phyloP scores from a whole-genome alignment of 331 rosid species.

The Telfairia occidentalis region DNA sequence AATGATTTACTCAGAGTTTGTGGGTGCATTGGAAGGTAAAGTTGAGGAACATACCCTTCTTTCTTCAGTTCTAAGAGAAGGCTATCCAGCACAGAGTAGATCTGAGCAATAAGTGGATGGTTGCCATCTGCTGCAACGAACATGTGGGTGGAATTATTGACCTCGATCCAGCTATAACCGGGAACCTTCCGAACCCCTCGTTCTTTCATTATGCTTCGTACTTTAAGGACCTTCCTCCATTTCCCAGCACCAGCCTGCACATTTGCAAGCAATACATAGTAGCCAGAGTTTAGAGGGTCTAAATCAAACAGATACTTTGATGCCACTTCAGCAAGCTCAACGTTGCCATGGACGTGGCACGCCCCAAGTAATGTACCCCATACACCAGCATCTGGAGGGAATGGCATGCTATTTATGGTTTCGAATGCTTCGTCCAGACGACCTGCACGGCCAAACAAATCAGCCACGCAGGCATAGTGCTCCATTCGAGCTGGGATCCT shows the following conservation, averaged over 20 bases:
- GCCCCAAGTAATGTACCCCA: constrained; percentile 95
- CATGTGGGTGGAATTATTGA: constrained; percentile 50
- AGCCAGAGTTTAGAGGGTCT: constrained; percentile 78
- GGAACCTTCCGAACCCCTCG: constrained; percentile 67
- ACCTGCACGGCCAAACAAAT: constrained; percentile 77
- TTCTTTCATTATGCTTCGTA: constrained; percentile 67
- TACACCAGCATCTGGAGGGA: constrained; percentile 71
- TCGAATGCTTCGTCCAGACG: constrained; percentile 55
- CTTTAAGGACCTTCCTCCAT: constrained; percentile 56
- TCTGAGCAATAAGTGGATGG: constrained; percentile 49
- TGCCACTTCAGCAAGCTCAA: constrained; percentile 66
- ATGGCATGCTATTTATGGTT: constrained; percentile 61
- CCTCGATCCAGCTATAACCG: constrained; percentile 80
- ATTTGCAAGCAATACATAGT: constrained; percentile 72
- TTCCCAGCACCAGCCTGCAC: constrained; percentile 66
- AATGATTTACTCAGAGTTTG: constrained; percentile 27
- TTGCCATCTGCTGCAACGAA: constrained; percentile 71
- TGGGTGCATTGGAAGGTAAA: constrained; percentile 57
- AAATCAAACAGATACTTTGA: constrained; percentile 52
- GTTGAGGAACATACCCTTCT: constrained; percentile 75
- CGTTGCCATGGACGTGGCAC: constrained; percentile 71
- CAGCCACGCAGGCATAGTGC: constrained; percentile 78
- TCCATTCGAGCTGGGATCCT: constrained; percentile 58
- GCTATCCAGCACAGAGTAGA: constrained; percentile 38
- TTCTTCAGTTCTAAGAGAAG: constrained; percentile 62